phyloP scores from a whole-genome alignment of 768 basidiomycete genomes.

The Tubosaeta sp. region DNA sequence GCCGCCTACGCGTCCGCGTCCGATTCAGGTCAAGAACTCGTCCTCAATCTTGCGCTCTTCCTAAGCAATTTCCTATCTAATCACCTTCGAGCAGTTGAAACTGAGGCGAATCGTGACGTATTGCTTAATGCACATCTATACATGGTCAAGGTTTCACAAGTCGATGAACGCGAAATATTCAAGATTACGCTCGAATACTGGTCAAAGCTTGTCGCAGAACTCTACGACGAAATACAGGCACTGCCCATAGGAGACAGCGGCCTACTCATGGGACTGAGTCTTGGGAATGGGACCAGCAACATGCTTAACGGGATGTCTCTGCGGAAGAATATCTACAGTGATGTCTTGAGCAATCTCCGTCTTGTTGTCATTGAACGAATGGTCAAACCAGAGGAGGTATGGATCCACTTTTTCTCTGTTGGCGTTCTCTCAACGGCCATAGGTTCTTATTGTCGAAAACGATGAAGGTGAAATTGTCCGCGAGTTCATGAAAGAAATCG shows the following conservation, averaged over 20 bases:
- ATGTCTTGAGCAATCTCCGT: conserved; percentile 90
- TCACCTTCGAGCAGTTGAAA: conserved; percentile 93
- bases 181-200: conserved; percentile 99
- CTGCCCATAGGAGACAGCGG: conserved; percentile 85
- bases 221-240: conserved; percentile 96
- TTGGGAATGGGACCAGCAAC: conserved; percentile 59
- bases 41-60: conserved; percentile 97
- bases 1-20: conserved; percentile 86
- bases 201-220: conserved; percentile 90
- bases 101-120: conserved; percentile 83
- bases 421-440: conserved; percentile 6
- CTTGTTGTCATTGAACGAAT: conserved; percentile 97
- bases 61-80: conserved; percentile 92
- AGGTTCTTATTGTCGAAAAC: conserved; percentile 98
- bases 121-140: conserved; percentile 96
- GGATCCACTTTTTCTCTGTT: conserved; percentile 14
- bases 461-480: conserved; percentile 99
- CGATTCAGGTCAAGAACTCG: conserved; percentile 93
- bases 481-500: conserved; percentile 98
- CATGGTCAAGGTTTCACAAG: conserved; percentile 97
- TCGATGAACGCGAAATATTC: conserved; percentile 98
- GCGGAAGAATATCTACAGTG: conserved; percentile 92
- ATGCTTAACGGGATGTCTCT: conserved; percentile 76
- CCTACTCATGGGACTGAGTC: conserved; percentile 82
- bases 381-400: conserved; percentile 98